Evolutionary conservation across 176 grass and related monocot species (phyloP), one percentile per base, ranked within the genome.

Genomic region (Aegilops tauschii): DNA sequence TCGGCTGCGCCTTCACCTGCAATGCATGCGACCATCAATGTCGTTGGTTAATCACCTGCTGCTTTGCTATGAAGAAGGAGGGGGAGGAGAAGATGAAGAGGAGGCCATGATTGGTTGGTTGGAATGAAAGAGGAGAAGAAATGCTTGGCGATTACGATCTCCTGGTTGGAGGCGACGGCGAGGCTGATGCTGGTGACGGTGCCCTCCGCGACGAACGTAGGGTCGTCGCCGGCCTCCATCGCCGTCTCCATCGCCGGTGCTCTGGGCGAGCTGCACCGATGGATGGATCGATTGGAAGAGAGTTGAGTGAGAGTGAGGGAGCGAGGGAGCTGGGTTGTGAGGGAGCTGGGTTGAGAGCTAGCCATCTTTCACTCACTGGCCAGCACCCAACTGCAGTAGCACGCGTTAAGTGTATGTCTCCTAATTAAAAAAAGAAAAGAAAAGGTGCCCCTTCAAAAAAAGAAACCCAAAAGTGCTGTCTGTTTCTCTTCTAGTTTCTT

Each of bases 1-100:
- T 76, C 4, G 73, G 73, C 73, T 54, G 73, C 23, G 73, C 73
- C 45, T 54, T 76, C 45, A 76, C 73, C 73, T 76, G 72, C 34
- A 4, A 9, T 71, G 32, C 27, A 11, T 5, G 65, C 65, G 30
- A 34, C 31, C 18, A 5, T 32, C 0, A 66, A 31, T 1, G 27
- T 9, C 5, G 31, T 69, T 16, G 1, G 37, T 39, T 39, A 39
- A 39, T 39, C 37, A 39, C 7, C 8, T 39, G 37, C 8, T 39
- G 37, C 1, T 39, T 8, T 39, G 37, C 37, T 39, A 39, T 40
- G 39, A 40, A 73, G 37, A 2, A 44, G 9, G 20, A n/a, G 7
- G 5, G 9, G 18, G 9, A 44, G 9, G 44, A 45, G 12, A 12
- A 0, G 42, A 44, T 3, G 56, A 20, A 8, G 20, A 1, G 20